Evolutionary conservation across 345 rosid genomes (phyloP), one percentile per base, ranked within the genome.

Genomic region (Luvunga scandens): DNA sequence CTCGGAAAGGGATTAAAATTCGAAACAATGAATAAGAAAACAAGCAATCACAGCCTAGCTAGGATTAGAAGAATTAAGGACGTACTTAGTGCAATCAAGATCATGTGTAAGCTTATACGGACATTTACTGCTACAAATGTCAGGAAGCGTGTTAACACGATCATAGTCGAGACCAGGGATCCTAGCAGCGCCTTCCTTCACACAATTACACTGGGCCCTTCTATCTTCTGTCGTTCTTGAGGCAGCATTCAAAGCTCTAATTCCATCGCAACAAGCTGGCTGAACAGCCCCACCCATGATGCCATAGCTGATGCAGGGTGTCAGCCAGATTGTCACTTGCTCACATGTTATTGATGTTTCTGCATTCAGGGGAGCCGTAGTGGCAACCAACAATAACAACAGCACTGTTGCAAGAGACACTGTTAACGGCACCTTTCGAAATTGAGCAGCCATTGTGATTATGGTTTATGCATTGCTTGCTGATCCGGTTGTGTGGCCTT

Each of bases 221-320:
- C 59, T 55, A 22, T 82, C 85, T 65, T 75, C 53, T 5, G 31
- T 75, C 34, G 82, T 79, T 24, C 75, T 82, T 7, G 39, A 34
- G 2, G 69, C 61, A 16, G 57, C 82, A 25, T 71, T 39, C 4
- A 75, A 33, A 5, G 70, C 59, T 75, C 69, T 76, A 21, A 83
- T 7, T 7, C 85, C 80, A 2, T 36, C 33, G 14, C 85, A 83
- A 42, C 82, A 83, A 3, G 59, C 72, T 4, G 70, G 61, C 0
- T 72, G 71, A 13, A 79, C 80, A 7, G 3, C 25, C 5, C 80
- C 82, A 4, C 82, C 85, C 7, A 67, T 19, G 0, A 83, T 36
- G 4, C 74, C 85, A 9, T 75, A 79, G 45, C 60, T 45, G 72
- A 86, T 86, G 86, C 86, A 86, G 16, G 88, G 88, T 4, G 45